Percentiles rank a stretch among this genome's conserved stretches.
Evolutionary conservation across 2,329 filamentous ascomycete species (phyloP).

Genomic region (Colletotrichum sp.): DNA sequence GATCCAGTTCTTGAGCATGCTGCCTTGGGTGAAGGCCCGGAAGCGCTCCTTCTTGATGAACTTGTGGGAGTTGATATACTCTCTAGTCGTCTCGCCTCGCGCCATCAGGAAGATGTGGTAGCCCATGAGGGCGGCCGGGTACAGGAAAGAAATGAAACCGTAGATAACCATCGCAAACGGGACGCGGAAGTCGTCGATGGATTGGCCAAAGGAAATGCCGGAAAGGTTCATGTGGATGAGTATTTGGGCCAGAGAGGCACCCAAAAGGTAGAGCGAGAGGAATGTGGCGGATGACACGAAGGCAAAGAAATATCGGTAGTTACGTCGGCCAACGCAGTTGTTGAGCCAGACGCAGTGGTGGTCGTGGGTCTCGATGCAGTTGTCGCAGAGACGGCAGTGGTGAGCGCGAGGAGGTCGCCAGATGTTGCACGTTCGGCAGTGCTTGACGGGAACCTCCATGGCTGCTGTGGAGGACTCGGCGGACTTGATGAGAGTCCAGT

Average conservation of each 20-base stretch:
- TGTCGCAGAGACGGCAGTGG: conserved; percentile 96
- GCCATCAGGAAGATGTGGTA: conserved; percentile 94
- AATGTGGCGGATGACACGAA: conserved; percentile 85
- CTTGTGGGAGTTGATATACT: conserved; percentile 96
- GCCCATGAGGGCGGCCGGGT: conserved; percentile 81
- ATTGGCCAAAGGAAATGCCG: conserved; percentile 68
- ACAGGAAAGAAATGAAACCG: conserved; percentile 74
- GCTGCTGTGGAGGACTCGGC: conserved; percentile 77
- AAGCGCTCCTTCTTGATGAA: conserved; percentile 92
- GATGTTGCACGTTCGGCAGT: conserved; percentile 96
- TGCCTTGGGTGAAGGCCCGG: conserved; percentile 85
- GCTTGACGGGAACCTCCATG: conserved; percentile 98
- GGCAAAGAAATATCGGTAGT: conserved; percentile 97
- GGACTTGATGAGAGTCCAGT: conserved; percentile 92
- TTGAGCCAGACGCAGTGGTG: conserved; percentile 99
- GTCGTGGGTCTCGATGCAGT: conserved; percentile 95
- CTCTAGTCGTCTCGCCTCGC: conserved; percentile 91
- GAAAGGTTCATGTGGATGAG: conserved; percentile 72
- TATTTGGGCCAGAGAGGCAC: conserved; percentile 80
- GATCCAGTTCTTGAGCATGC: conserved; percentile 77
- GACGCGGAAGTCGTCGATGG: conserved; percentile 75
- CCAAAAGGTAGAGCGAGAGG: conserved; percentile 77
- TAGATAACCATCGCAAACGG: conserved; percentile 92
- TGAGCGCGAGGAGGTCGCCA: conserved; percentile 96
- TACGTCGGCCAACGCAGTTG: conserved; percentile 95